These are phyloP conservation scores for Mortierella sp. DNA, from an alignment of 371 early-diverging fungal species.

Conservation along the genomic window DNA sequence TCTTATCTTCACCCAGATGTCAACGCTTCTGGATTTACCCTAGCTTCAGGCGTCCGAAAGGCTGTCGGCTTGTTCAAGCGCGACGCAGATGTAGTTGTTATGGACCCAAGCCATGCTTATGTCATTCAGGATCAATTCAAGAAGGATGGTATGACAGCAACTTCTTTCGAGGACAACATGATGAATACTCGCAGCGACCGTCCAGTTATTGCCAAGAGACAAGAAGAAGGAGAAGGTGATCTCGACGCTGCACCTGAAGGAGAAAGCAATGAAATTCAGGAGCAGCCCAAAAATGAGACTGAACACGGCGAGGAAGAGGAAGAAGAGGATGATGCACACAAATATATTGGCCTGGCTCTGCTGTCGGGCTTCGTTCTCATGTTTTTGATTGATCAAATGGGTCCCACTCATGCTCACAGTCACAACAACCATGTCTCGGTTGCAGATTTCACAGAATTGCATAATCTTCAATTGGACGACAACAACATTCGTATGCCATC, in stretches of 20 bases:
- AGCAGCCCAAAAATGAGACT: constrained; percentile 12
- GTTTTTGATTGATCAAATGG: constrained; percentile 89
- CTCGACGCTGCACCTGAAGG: constrained; percentile 7
- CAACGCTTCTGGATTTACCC: constrained; percentile 5
- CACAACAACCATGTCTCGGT: constrained; percentile 57
- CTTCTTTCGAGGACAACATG: constrained; percentile 46
- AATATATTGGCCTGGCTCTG: constrained; percentile 83
- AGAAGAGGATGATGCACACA: constrained; percentile 62
- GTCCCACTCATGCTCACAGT: constrained; percentile 66
- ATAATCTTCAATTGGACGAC: constrained; percentile 44
- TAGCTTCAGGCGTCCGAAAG: neutral
- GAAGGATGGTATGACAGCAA: neutral
- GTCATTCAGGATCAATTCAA: constrained; percentile 33
- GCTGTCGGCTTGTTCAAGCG: constrained; percentile 19
- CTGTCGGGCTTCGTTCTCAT: constrained; percentile 90
- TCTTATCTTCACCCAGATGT: constrained; percentile 15
- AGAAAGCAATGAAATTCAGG: constrained; percentile 3
- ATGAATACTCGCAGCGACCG: constrained; percentile 25
- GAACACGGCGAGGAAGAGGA: constrained; percentile 23
- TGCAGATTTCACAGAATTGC: constrained; percentile 54
- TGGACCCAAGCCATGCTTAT: constrained; percentile 17
- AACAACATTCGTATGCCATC: constrained; percentile 57
- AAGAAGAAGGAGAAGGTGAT: constrained; percentile 17
- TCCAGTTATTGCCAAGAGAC: constrained; percentile 32
- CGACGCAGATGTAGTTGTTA: constrained; percentile 14